Conservation (phyloP, 148 eudicot species). For the Rhododendron kiyosumense region DNA sequence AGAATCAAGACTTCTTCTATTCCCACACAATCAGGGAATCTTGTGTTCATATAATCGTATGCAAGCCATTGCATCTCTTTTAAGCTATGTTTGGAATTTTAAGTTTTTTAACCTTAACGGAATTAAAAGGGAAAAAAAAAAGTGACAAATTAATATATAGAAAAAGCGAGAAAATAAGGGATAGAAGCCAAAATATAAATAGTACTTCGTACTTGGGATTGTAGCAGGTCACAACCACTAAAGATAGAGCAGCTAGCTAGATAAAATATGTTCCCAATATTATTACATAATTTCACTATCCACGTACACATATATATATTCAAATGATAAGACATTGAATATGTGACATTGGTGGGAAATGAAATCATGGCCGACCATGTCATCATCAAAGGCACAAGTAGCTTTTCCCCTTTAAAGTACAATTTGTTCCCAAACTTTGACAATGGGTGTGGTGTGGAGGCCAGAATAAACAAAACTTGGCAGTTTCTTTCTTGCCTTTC, state of each 20-base stretch:
- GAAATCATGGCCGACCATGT: slow-evolving; percentile 58
- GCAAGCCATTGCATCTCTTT: background rate
- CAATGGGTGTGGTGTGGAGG: slow-evolving; percentile 11
- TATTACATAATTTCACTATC: background rate
- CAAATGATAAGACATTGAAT: background rate
- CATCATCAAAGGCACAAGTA: slow-evolving; percentile 38
- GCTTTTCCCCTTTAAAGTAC: slow-evolving; percentile 27
- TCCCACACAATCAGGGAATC: background rate
- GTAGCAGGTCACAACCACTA: background rate
- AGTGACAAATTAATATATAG: background rate
- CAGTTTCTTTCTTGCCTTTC: slow-evolving; percentile 6
- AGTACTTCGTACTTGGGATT: background rate
- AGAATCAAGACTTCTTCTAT: background rate
- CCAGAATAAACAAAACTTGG: background rate
- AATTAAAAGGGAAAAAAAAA: background rate
- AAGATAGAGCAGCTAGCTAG: background rate
- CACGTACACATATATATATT: background rate
- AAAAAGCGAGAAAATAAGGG: background rate
- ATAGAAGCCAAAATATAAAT: background rate
- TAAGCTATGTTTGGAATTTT: background rate
- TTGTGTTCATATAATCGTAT: background rate
- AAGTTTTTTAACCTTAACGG: background rate
- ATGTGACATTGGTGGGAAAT: slow-evolving; percentile 5
- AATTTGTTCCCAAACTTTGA: slow-evolving; percentile 17
- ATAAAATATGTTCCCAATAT: background rate